Percentiles rank a stretch among this genome's conserved stretches.
Conservation (phyloP, 345 rosid species). For the Abelmoschus esculentus region DNA sequence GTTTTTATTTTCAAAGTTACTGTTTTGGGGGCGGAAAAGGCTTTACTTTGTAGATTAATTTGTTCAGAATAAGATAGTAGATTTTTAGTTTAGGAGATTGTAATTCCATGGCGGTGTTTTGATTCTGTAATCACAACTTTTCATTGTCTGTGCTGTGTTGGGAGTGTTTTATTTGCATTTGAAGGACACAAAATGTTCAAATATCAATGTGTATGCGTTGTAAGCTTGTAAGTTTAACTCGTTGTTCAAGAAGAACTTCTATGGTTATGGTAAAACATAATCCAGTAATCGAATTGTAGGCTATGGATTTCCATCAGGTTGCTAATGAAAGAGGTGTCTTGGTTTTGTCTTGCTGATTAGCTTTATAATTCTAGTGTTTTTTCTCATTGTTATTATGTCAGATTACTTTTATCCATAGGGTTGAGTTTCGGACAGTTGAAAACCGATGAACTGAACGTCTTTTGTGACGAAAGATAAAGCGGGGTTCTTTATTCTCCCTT, state of each 20-base stretch:
- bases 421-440: neutral
- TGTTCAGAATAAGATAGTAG: neutral
- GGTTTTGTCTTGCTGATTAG: neutral
- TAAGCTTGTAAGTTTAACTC: neutral
- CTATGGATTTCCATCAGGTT: neutral
- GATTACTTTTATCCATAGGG: neutral
- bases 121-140: too few species aligned
- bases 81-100: too few species aligned
- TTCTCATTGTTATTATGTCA: neutral
- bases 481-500: neutral
- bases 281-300: neutral
- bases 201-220: neutral
- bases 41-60: neutral
- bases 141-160: neutral
- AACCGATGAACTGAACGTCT: neutral
- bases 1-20: neutral
- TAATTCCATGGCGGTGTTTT: too few species aligned
- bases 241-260: neutral
- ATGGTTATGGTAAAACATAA: neutral
- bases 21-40: neutral
- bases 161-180: neutral
- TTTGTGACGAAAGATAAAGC: neutral
- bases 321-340: neutral
- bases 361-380: neutral
- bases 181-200: neutral